phyloP scores from a whole-genome alignment of 345 rosid species.

The Rhizophora mangle region DNA sequence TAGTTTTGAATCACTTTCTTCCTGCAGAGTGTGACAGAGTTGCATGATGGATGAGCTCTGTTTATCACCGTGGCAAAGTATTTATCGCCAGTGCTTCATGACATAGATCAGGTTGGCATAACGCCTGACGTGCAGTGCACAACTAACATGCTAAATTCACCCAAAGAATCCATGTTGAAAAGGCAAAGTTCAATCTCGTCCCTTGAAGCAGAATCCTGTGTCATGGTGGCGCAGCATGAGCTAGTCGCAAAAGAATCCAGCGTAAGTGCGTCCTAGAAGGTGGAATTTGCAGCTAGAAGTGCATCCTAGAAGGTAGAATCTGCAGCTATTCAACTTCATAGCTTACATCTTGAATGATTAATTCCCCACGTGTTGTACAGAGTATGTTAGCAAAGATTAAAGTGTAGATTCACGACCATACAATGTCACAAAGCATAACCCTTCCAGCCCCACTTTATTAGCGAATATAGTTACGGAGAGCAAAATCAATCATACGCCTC shows the following conservation, averaged over 20 bases:
- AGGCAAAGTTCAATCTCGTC: conserved; percentile 44
- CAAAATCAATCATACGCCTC: too few relatives aligned
- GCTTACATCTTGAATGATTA: too few relatives aligned
- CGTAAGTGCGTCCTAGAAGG: conserved; percentile 64
- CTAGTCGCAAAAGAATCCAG: conserved; percentile 55
- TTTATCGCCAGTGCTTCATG: conserved; percentile 78
- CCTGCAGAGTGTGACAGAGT: conserved; percentile 70
- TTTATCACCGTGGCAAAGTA: conserved; percentile 90
- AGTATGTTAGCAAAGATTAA: too few relatives aligned
- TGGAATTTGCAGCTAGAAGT: too few relatives aligned
- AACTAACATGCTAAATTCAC: conserved; percentile 54
- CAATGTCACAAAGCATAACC: too few relatives aligned
- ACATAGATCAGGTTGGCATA: conserved; percentile 84
- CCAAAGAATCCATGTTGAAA: conserved; percentile 43
- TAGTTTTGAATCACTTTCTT: not conserved
- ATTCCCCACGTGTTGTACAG: too few relatives aligned
- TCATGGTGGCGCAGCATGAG: conserved; percentile 88
- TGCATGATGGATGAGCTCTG: conserved; percentile 87
- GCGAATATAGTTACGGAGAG: too few relatives aligned
- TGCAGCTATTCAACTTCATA: not conserved
- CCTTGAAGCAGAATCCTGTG: conserved; percentile 83
- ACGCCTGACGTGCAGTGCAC: conserved; percentile 84
- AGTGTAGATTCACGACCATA: too few relatives aligned
- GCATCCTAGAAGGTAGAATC: too few relatives aligned
- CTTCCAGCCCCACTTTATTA: too few relatives aligned